Base-by-base conservation (phyloP, 768 basidiomycete genomes). In the Termitomyces sp. region DNA sequence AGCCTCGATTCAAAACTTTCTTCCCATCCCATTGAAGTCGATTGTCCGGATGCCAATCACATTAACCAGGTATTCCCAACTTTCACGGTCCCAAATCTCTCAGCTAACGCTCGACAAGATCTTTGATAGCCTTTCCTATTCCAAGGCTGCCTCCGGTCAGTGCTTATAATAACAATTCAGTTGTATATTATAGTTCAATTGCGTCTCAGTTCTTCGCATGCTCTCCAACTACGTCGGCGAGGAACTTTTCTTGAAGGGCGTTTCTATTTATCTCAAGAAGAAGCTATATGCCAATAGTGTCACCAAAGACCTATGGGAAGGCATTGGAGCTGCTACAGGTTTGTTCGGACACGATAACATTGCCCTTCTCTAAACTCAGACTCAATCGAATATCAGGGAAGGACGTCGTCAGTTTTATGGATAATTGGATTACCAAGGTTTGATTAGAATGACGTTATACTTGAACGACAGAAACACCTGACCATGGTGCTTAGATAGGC, bases 21-120 rank as follows among this genome's bases (percentile, higher is more conserved):
- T 22, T 93, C 91, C 12, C 95, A 98, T 70, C 91, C 96, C 1
- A 90, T 98, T 65, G 93, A 98, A 70, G 92, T 96, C 30, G 87
- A 89, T 15, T 93, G 90, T 68, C 89, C 88, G 0, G 92, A 95
- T 69, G 89, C 91, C 8, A 88, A 90, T 67, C 81, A 88, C 64
- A 91, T 94, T 67, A 89, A 88, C 66, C 88, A 89, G 76, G 86
- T 86, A 48, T 58, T 22, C 15, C 16, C 27, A 27, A 31, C 39
- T 54, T 46, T 22, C 24, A 34, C 1, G 34, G 8, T 33, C 20
- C 27, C 33, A 53, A 27, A 6, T 48, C 2, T 18, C 20, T 31
- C 27, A 24, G 55, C 31, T 18, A 20, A 36, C 24, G 4, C 4
- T 27, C 46, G 30, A 16, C 34, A 70, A 95, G 85, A 93, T 96